Evolutionary conservation across 306 rosid species (phyloP), one percentile per base, ranked within the genome.

Genomic region (Datisca glomerata): DNA sequence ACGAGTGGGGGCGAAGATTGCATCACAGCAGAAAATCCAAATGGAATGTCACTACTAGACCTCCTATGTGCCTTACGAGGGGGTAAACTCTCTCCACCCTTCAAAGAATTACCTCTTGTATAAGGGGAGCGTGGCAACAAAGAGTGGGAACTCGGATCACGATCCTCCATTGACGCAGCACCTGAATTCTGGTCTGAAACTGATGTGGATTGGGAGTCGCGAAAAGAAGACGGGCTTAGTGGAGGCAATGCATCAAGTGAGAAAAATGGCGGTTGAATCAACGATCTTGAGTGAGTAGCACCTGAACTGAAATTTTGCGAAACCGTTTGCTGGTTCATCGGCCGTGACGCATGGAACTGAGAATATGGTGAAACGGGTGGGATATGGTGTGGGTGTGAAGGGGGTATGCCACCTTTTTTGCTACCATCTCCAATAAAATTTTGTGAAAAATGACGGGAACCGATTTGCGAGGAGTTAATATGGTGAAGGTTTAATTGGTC

Each of bases 341-440:
- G 70, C 33, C 87, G 66, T 5, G 87, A 58, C 25, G 70, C 67
- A 7, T 87, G 85, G 80, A 87, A 79, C 94, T 87, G 94, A 18
- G 97, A 87, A 53, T 76, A 83, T 0, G 93, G 93, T 0, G 93
- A 83, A 69, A 87, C 48, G 34, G 97, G 97, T 1, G 89, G 93
- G 71, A 81, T 73, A 81, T 76, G 96, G 57, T 80, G 68, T 11
- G 94, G 85, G 49, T 86, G 78, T 14, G 36, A 31, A 4, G 96
- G 96, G 7, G 93, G 96, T 20, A 81, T 86, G 15, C 93, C 93
- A 6, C 40, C 43, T 45, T 93, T 59, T 29, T 70, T 76, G 51
- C 31, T 53, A 22, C 29, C 29, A 41, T 60, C 77, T 14, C 69
- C 82, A 40, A 20, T 40, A 55, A 62, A 69, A 42, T 20, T 75